phyloP scores from a whole-genome alignment of 805 yeast species.

The Wilhelminamyces savonicus region DNA sequence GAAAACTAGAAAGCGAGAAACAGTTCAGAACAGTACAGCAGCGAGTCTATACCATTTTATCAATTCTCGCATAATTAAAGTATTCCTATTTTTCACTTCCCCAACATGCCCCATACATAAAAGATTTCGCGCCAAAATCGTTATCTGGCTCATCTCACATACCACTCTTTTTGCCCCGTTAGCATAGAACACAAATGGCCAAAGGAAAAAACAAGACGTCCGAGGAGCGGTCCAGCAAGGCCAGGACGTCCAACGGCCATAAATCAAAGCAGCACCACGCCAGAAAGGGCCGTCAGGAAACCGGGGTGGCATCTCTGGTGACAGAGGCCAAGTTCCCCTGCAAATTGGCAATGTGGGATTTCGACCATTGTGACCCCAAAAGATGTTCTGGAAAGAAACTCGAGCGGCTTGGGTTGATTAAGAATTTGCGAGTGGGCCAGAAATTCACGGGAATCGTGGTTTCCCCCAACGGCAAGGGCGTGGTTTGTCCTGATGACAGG shows the following conservation, averaged over 20 bases:
- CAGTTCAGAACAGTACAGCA: too few relatives aligned
- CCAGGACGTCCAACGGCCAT: slow-evolving; percentile 49
- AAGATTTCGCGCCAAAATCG: too few relatives aligned
- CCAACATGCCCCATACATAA: too few relatives aligned
- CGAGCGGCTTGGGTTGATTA: slow-evolving; percentile 80
- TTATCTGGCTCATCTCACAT: too few relatives aligned
- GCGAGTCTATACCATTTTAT: too few relatives aligned
- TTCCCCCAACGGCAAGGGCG: slow-evolving; percentile 85
- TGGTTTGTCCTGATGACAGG: slow-evolving; percentile 83
- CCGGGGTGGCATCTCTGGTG: slow-evolving; percentile 20
- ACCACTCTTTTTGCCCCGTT: too few relatives aligned
- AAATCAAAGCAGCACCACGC: slow-evolving; percentile 48
- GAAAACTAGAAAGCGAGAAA: too few relatives aligned
- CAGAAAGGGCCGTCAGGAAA: slow-evolving; percentile 29
- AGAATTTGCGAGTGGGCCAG: slow-evolving; percentile 80
- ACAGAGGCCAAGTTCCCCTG: slow-evolving; percentile 53
- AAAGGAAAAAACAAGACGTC: slow-evolving; percentile 50
- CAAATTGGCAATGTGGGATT: slow-evolving; percentile 97
- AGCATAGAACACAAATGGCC: too few relatives aligned
- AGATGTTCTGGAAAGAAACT: slow-evolving; percentile 94
- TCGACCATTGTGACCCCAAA: slow-evolving; percentile 97
- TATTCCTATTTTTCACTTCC: too few relatives aligned
- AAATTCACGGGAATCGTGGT: slow-evolving; percentile 88
- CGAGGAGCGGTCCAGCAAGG: slow-evolving; percentile 31
- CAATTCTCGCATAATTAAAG: too few relatives aligned